Evolutionary conservation across 164 flowering plant species (phyloP).

Genomic region (Brasenia schreberi): DNA sequence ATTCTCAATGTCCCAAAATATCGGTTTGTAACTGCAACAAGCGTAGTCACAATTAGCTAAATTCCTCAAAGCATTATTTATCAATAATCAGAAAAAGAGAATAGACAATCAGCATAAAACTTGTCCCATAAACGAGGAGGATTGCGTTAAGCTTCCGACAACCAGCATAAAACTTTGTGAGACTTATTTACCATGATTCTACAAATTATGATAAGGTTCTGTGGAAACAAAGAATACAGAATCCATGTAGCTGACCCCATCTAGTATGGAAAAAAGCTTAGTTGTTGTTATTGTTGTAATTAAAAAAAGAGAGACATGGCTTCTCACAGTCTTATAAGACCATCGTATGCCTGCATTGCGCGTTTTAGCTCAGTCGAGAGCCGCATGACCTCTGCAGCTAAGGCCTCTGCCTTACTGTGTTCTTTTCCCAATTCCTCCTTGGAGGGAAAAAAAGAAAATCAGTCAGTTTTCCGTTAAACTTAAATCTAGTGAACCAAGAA

Average conservation of each 20-base stretch:
- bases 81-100: not conserved
- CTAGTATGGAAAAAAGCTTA: too few species aligned
- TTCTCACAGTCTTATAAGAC: constrained; percentile 63
- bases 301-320: not conserved
- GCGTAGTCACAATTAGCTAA: not conserved
- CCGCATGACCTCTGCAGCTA: constrained; percentile 78
- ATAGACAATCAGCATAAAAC: not conserved
- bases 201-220: too few species aligned
- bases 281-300: too few species aligned
- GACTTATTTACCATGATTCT: too few species aligned
- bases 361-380: constrained; percentile 72
- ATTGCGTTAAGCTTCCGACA: too few species aligned
- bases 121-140: too few species aligned
- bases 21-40: constrained; percentile 76
- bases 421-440: constrained; percentile 73
- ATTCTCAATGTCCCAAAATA: constrained; percentile 79
- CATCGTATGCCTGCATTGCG: constrained; percentile 58
- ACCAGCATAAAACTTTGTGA: too few species aligned
- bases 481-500: not conserved
- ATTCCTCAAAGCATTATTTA: not conserved
- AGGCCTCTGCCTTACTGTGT: constrained; percentile 71
- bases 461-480: not conserved
- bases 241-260: too few species aligned
- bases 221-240: too few species aligned
- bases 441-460: not conserved